These are phyloP conservation scores for Leccinum subgranulosum DNA, from an alignment of 768 basidiomycete genomes.

Conservation along the genomic window DNA sequence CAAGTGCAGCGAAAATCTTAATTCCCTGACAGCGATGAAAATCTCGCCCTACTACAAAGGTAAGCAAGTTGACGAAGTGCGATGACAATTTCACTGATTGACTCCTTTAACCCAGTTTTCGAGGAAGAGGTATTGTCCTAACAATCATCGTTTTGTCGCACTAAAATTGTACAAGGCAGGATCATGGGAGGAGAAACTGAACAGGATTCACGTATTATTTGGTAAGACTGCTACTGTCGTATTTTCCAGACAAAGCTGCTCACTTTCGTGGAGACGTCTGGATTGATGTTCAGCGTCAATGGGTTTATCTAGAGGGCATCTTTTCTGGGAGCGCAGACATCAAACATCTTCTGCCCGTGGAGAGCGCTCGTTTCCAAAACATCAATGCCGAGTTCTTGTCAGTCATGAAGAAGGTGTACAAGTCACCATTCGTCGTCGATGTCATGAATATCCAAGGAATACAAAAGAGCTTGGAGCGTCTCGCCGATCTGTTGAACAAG, in stretches of 20 bases:
- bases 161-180: constrained; percentile 50
- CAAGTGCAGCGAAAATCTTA: constrained; percentile 96
- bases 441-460: constrained; percentile 95
- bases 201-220: constrained; percentile 94
- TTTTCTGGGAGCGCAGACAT: constrained; percentile 99
- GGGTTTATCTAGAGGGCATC: constrained; percentile 99
- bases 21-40: constrained; percentile 96
- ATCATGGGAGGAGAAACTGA: constrained; percentile 96
- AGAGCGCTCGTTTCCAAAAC: constrained; percentile 96
- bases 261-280: constrained; percentile 69
- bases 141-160: background rate
- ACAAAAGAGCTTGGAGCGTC: constrained; percentile 95
- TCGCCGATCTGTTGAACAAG: constrained; percentile 94
- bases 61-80: constrained; percentile 24
- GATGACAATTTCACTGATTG: background rate
- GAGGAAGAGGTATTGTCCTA: constrained; percentile 70
- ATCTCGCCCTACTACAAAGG: constrained; percentile 98
- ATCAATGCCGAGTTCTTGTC: constrained; percentile 98
- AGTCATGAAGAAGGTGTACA: constrained; percentile 99
- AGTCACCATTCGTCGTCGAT: constrained; percentile 95
- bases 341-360: constrained; percentile 96
- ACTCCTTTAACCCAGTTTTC: constrained; percentile 52
- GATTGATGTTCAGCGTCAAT: constrained; percentile 99
- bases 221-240: constrained; percentile 45
- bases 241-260: background rate